Conservation (phyloP, 345 rosid species). For the Citrus cavaleriei region DNA sequence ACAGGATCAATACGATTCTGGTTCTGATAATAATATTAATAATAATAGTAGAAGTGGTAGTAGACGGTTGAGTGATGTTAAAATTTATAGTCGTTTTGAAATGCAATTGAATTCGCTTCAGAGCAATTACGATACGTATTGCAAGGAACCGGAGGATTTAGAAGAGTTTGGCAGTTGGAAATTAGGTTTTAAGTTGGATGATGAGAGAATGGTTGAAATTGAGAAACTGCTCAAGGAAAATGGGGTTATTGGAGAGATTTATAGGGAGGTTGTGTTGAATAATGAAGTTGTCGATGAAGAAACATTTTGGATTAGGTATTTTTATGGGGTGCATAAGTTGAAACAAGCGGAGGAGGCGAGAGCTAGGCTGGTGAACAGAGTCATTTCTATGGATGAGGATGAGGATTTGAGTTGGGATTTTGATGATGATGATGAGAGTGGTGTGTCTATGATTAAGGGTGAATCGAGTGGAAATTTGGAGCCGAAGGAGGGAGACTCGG, state of each 20-base stretch:
- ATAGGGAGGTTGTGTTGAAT: slow-evolving; percentile 35
- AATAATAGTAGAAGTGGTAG: not conserved
- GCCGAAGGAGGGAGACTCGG: not conserved
- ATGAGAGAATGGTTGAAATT: slow-evolving; percentile 34
- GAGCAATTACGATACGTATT: slow-evolving; percentile 43
- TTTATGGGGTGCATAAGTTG: slow-evolving; percentile 48
- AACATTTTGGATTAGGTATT: slow-evolving; percentile 63
- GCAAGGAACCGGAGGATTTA: slow-evolving; percentile 53
- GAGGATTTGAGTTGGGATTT: slow-evolving; percentile 85
- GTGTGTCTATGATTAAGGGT: slow-evolving; percentile 4
- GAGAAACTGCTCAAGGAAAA: slow-evolving; percentile 32
- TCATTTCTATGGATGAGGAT: slow-evolving; percentile 53
- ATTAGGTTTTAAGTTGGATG: slow-evolving; percentile 47
- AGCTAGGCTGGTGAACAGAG: slow-evolving; percentile 58
- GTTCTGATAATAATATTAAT: slow-evolving; percentile 8
- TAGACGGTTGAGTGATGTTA: slow-evolving; percentile 19
- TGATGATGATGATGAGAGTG: slow-evolving; percentile 37
- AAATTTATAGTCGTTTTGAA: slow-evolving; percentile 66
- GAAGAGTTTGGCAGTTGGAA: slow-evolving; percentile 53
- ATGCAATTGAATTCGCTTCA: slow-evolving; percentile 53
- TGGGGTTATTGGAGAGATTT: slow-evolving; percentile 36
- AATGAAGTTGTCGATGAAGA: slow-evolving; percentile 42
- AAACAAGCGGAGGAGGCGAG: slow-evolving; percentile 64
- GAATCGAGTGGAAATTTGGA: slow-evolving; percentile 5
- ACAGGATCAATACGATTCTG: slow-evolving; percentile 22